Conservation (phyloP, 768 basidiomycete species). For the Pisolithus marmoratus region DNA sequence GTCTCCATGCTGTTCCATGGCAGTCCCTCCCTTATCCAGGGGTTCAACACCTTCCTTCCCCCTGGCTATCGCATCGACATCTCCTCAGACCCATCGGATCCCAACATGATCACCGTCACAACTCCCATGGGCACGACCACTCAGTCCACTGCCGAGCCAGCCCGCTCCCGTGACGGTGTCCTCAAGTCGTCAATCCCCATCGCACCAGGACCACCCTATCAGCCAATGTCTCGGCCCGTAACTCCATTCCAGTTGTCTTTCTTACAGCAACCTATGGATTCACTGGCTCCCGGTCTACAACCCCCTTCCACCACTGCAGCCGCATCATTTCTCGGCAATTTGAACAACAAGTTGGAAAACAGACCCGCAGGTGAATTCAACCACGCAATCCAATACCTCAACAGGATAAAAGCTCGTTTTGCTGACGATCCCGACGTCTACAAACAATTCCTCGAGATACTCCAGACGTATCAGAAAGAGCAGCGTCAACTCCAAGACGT, state of each 20-base stretch:
- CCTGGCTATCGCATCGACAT: constrained; percentile 91
- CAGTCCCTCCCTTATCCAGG: constrained; percentile 86
- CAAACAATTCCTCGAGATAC: constrained; percentile 83
- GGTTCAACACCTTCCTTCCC: constrained; percentile 97
- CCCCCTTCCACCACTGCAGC: constrained; percentile 50
- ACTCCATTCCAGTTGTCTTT: constrained; percentile 44
- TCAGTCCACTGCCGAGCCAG: constrained; percentile 46
- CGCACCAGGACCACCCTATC: constrained; percentile 26
- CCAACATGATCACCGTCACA: constrained; percentile 74
- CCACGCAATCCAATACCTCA: constrained; percentile 94
- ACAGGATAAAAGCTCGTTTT: constrained; percentile 96
- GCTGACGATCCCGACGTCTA: constrained; percentile 86
- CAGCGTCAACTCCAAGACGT: constrained; percentile 69
- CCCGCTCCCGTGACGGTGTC: constrained; percentile 21
- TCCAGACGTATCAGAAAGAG: constrained; percentile 86
- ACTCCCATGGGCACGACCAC: constrained; percentile 71
- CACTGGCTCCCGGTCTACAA: constrained; percentile 43
- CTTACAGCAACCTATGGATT: constrained; percentile 25
- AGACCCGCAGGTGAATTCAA: constrained; percentile 71
- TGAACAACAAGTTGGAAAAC: constrained; percentile 47
- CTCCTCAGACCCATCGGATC: constrained; percentile 62
- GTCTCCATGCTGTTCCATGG: constrained; percentile 91
- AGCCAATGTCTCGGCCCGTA: constrained; percentile 42
- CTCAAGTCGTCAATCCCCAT: constrained; percentile 18
- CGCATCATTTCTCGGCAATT: constrained; percentile 59